Conservation (phyloP, 768 basidiomycete species). For the Mycena floridula region DNA sequence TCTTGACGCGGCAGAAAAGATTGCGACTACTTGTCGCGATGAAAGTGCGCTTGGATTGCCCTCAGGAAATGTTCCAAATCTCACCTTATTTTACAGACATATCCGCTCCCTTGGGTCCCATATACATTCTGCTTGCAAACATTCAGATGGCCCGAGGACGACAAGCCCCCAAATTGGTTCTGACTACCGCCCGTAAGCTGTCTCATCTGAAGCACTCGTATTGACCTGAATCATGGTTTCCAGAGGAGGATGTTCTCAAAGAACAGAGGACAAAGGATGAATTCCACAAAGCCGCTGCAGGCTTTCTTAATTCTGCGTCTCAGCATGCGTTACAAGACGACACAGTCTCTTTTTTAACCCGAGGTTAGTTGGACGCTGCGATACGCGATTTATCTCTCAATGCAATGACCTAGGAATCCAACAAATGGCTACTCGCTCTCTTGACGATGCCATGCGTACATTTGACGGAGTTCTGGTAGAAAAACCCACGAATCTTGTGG, state of each 20-base stretch:
- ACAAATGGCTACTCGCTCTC: constrained; percentile 69
- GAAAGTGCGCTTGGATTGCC: too few relatives aligned
- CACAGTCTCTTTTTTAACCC: constrained; percentile 55
- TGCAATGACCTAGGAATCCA: too few relatives aligned
- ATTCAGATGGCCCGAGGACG: constrained; percentile 76
- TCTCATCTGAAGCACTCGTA: neutral
- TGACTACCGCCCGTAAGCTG: constrained; percentile 67
- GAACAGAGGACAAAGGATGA: constrained; percentile 61
- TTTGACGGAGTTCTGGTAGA: constrained; percentile 75
- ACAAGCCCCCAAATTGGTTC: constrained; percentile 74
- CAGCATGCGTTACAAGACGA: constrained; percentile 48
- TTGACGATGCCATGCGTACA: constrained; percentile 76
- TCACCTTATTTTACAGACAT: constrained; percentile 41
- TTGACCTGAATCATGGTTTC: constrained; percentile 1
- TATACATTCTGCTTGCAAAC: constrained; percentile 81
- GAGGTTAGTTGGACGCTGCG: too few relatives aligned
- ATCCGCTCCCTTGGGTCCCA: constrained; percentile 53
- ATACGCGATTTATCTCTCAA: constrained; percentile 24
- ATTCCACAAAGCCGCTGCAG: constrained; percentile 64
- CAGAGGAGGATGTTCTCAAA: constrained; percentile 62
- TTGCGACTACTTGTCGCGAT: too few relatives aligned
- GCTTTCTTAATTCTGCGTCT: constrained; percentile 51
- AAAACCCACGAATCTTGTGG: constrained; percentile 83
- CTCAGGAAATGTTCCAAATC: too few relatives aligned
- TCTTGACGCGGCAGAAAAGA: constrained; percentile 70